Percentiles rank a stretch among this genome's conserved stretches.
Conservation (phyloP, 2,329 filamentous ascomycete species). For the Phyllosticta citribraziliensis region DNA sequence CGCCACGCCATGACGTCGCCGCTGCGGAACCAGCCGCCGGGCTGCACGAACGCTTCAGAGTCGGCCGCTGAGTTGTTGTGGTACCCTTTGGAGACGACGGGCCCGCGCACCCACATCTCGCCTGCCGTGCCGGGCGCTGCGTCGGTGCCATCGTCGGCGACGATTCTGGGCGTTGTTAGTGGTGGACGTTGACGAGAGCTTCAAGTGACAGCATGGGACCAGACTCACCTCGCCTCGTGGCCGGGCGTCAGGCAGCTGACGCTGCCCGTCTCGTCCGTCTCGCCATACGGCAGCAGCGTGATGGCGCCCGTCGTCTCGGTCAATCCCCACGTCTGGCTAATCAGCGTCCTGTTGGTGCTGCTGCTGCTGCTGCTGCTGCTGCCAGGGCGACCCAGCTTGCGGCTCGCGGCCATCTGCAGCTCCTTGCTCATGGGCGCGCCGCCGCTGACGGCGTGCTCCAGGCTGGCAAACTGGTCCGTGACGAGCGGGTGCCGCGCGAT, state of each 20-base stretch:
- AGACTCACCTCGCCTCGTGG: constrained; percentile 12
- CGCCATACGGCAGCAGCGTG: constrained; percentile 22
- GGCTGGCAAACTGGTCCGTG: constrained; percentile 39
- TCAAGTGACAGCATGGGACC: neutral
- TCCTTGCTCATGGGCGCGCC: constrained; percentile 49
- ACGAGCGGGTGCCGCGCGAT: constrained; percentile 49
- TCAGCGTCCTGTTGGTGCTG: constrained; percentile 23
- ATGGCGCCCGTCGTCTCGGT: constrained; percentile 41
- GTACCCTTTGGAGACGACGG: constrained; percentile 29
- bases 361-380: constrained; percentile 16
- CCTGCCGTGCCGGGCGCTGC: constrained; percentile 22
- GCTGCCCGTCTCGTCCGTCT: constrained; percentile 31
- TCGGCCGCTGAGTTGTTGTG: constrained; percentile 24
- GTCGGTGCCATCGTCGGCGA: constrained; percentile 25
- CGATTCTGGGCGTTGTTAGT: constrained; percentile 20
- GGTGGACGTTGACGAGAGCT: neutral
- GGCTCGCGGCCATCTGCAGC: constrained; percentile 38
- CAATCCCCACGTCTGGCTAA: constrained; percentile 49
- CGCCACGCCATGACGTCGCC: constrained; percentile 29
- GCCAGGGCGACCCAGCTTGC: constrained; percentile 33
- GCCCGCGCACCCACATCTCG: constrained; percentile 27
- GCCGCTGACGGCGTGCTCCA: constrained; percentile 41
- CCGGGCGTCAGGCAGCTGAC: constrained; percentile 36
- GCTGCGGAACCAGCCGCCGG: constrained; percentile 27
- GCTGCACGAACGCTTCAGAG: constrained; percentile 19